Evolutionary conservation across 805 yeast genomes (phyloP), one percentile per base, ranked within the genome.

Genomic region (Danielia oregonensis): DNA sequence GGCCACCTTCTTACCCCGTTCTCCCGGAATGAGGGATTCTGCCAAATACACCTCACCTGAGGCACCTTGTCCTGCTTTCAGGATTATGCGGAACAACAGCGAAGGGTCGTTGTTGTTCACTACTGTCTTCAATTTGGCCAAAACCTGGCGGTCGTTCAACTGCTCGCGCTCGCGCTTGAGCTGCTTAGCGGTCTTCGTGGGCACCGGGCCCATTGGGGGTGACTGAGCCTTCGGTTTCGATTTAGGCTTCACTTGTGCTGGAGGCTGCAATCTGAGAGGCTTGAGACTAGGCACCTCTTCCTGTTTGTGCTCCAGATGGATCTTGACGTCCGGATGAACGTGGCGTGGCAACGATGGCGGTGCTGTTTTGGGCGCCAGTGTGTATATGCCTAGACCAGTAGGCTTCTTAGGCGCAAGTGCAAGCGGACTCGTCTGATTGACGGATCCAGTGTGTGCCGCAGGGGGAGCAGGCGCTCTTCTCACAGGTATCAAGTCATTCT

Each of bases 21-120:
- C 78, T 23, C 74, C 65, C 17, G 72, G 61, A 36, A 69, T 70
- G 31, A 76, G 61, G 29, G 82, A 73, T 52, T 78, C 80, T 0
- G 96, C 96, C 31, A 88, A 68, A 54, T 84, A 93, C 13, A 93
- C 99, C 3, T 94, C 87, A 13, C 98, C 99, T 43, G 89, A 78
- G 0, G 99, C 99, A 52, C 99, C 99, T 64, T 93, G 97, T 12
- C 99, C 99, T 1, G 91, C 93, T 46, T 82, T 82, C 54, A 82
- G 87, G 41, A 85, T 72, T 61, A 83, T 79, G 51, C 77, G 77
- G 64, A 84, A 85, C 40, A 73, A 73, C 26, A 87, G 82, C 5
- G 86, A 71, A n/a, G 99, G 99, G 61, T 93, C 95, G 27, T 77
- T 73, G 49, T 74, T 78, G 44, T 81, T 78, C 7, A 93, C 96